phyloP scores from a whole-genome alignment of 495 filamentous ascomycete species.

The Penicillium daleae region DNA sequence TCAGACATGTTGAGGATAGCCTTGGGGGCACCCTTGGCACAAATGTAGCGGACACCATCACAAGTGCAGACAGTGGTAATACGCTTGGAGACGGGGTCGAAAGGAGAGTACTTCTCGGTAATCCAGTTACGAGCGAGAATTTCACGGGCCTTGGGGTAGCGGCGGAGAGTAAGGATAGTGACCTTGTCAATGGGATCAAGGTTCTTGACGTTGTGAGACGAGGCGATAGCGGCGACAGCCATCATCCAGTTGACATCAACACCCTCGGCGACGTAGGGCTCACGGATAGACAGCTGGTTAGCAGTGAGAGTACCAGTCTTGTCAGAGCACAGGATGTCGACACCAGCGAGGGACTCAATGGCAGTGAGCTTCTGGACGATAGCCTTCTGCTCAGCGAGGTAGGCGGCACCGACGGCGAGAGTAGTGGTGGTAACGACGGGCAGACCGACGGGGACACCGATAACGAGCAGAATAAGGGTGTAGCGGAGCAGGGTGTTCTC shows the following conservation, averaged over 20 bases:
- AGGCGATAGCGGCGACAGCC: conserved; percentile 74
- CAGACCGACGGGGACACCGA: conserved; percentile 77
- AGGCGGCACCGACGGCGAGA: conserved; percentile 74
- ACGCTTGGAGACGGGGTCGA: conserved; percentile 79
- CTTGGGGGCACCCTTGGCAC: conserved; percentile 76
- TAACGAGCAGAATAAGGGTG: conserved; percentile 69
- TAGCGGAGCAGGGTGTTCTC: conserved; percentile 65
- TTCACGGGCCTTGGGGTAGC: conserved; percentile 73
- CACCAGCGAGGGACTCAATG: conserved; percentile 77
- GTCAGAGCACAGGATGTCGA: conserved; percentile 76
- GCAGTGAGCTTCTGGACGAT: conserved; percentile 78
- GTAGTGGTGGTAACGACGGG: conserved; percentile 77
- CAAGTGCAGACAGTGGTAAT: conserved; percentile 69
- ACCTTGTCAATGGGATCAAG: conserved; percentile 79
- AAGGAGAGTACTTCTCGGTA: conserved; percentile 76
- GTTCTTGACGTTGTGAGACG: conserved; percentile 77
- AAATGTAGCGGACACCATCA: conserved; percentile 68
- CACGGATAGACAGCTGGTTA: conserved; percentile 75
- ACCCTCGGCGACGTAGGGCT: conserved; percentile 74
- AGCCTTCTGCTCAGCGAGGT: conserved; percentile 73
- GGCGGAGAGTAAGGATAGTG: conserved; percentile 71
- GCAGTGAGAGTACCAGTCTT: conserved; percentile 81
- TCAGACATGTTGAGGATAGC: conserved; percentile 68
- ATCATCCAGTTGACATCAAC: conserved; percentile 82
- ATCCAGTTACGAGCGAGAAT: conserved; percentile 71